These are phyloP conservation scores for Spinacia oleracea DNA, from an alignment of 179 eudicot species.

Conservation along the genomic window DNA sequence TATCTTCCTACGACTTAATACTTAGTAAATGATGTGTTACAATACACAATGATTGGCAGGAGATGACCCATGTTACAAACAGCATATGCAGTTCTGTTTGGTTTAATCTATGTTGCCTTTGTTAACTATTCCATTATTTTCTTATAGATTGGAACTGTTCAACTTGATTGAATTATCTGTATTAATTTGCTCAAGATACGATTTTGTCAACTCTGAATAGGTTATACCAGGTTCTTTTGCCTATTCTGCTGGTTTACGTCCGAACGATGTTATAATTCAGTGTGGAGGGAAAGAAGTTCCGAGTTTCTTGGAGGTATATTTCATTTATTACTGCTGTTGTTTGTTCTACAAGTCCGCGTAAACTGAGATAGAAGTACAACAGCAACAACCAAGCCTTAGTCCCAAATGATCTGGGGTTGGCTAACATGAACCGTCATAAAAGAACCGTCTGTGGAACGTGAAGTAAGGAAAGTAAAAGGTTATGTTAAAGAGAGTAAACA, in stretches of 20 bases:
- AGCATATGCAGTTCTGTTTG: neutral
- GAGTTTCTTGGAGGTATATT: conserved; percentile 1
- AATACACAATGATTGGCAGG: neutral
- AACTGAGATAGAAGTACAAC: neutral
- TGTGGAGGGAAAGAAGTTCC: neutral
- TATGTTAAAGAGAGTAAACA: too few relatives aligned
- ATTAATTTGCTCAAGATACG: neutral
- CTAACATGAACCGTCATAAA: too few relatives aligned
- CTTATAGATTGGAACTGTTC: neutral
- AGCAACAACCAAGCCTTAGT: too few relatives aligned
- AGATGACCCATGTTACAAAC: too few relatives aligned
- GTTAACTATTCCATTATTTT: neutral
- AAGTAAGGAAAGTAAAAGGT: too few relatives aligned
- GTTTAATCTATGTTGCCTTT: neutral
- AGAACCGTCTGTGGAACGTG: too few relatives aligned
- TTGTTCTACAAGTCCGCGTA: neutral
- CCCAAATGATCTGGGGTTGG: too few relatives aligned
- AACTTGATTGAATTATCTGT: neutral
- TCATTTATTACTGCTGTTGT: neutral
- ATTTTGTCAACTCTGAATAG: neutral
- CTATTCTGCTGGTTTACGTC: neutral
- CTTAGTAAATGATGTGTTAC: neutral
- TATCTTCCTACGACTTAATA: neutral
- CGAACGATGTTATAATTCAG: neutral
- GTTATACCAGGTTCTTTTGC: neutral